Base-by-base conservation (phyloP, 768 basidiomycete genomes). In the Suillus plorans region DNA sequence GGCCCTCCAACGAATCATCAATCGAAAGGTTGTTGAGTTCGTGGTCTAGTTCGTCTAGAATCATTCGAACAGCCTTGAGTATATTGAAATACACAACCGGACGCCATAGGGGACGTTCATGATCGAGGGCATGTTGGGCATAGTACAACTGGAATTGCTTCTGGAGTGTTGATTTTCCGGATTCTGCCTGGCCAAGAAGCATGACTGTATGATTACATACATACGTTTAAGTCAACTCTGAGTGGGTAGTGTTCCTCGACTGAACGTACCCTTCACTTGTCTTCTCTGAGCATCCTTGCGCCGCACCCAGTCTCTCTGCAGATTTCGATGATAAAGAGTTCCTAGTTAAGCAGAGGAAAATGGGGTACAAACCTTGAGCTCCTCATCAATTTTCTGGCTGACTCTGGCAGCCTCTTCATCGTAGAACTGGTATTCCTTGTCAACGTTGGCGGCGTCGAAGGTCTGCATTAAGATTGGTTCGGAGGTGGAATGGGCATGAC, bases 101-200 rank as follows among this genome's bases (percentile, higher is more conserved):
- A 22, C 86, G 84, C 92, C 93, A 94, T 4, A 85, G 86, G 0
- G 87, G 84, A 28, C 89, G 86, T 77, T 90, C 89, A 60, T 81
- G 78, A 52, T 93, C 89, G 42, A 94, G 84, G 0, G 87, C 79
- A 64, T 84, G 81, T 3, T 89, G 87, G 9, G 91, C 87, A 70
- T 92, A 92, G 76, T 87, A 89, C 1, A 93, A 81, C 71, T 94
- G 91, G 71, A 94, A 91, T 74, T 94, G 91, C 71, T 93, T 93
- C 71, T 89, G 90, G 14, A 94, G 81, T 3, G 92, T 94, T 2
- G 91, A 92, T 76, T 94, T 94, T 44, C 91, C 91, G 59, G 86
- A 87, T 74, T 91, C 91, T 65, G 91, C 90, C 71, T 93, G 91
- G 20, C 91, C 91, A 37, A 93, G 82, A 10, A 92, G 81, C 79